Percentiles rank a stretch among this genome's conserved stretches.
Conservation (phyloP, 345 rosid species). For the Atalantia buxifolia region DNA sequence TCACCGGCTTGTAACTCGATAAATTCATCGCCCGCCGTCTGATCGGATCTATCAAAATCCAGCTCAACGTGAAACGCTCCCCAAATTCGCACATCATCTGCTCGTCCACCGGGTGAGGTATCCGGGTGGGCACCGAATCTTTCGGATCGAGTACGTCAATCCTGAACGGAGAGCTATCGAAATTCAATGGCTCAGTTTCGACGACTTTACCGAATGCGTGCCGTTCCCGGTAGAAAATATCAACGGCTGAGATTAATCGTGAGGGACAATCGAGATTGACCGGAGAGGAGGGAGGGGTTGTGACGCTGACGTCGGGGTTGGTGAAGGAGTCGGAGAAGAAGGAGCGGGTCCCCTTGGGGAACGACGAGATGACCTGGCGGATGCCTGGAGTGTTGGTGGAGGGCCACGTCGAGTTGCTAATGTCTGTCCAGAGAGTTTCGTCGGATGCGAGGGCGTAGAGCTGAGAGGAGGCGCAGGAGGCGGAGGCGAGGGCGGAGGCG, state of each 20-base stretch:
- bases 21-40: constrained; percentile 56
- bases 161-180: constrained; percentile 65
- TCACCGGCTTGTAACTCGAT: constrained; percentile 63
- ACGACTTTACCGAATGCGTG: constrained; percentile 44
- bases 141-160: constrained; percentile 62
- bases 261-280: constrained; percentile 11
- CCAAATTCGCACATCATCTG: constrained; percentile 39
- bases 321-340: constrained; percentile 68
- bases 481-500: constrained; percentile 60
- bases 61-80: constrained; percentile 50
- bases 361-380: constrained; percentile 30
- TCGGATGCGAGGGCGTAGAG: constrained; percentile 45
- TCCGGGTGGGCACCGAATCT: constrained; percentile 51
- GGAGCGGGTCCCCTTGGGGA: constrained; percentile 52
- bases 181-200: constrained; percentile 60
- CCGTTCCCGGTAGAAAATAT: constrained; percentile 38
- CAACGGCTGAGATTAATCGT: constrained; percentile 66
- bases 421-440: constrained; percentile 43
- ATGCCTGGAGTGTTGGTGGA: constrained; percentile 48
- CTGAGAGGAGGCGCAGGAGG: constrained; percentile 51
- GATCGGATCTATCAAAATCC: constrained; percentile 64
- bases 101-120: constrained; percentile 33
- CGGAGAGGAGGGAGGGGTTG: not conserved
- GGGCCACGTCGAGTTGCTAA: constrained; percentile 71
- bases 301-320: constrained; percentile 6